These are phyloP conservation scores for Gastrolobium villosum DNA, from an alignment of 306 rosid genomes.

Conservation along the genomic window DNA sequence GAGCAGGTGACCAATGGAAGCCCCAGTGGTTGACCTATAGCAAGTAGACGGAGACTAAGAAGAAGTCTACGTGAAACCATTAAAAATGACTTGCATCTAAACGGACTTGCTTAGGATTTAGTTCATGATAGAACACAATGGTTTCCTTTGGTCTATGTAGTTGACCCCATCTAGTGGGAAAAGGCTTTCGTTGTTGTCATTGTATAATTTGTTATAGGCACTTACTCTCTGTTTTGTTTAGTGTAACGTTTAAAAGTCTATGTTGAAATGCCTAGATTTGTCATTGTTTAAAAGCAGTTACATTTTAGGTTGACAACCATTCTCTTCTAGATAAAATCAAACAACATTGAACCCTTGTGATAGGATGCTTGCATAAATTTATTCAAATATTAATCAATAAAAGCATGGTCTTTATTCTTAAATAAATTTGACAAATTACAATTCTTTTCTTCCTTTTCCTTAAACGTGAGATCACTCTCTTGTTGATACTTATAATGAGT, in stretches of 20 bases:
- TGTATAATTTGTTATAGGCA: neutral
- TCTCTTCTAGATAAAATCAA: constrained; percentile 14
- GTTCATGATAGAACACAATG: neutral
- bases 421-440: neutral
- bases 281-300: constrained; percentile 21
- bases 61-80: no score
- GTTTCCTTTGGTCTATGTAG: neutral
- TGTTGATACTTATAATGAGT: neutral
- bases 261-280: constrained; percentile 1
- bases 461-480: neutral
- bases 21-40: no score
- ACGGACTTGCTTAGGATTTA: no score
- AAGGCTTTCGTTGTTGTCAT: constrained; percentile 14
- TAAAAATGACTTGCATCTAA: no score
- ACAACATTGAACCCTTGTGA: constrained; percentile 25
- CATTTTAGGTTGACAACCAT: constrained; percentile 1
- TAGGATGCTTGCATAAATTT: constrained; percentile 7
- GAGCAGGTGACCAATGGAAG: no score
- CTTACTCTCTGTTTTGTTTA: neutral
- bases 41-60: no score
- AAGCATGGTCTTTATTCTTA: neutral
- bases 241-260: constrained; percentile 11
- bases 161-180: constrained; percentile 9
- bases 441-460: neutral
- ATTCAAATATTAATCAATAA: constrained; percentile 14